Evolutionary conservation across 768 basidiomycete species (phyloP).

Genomic region (Termitomyces sp.): DNA sequence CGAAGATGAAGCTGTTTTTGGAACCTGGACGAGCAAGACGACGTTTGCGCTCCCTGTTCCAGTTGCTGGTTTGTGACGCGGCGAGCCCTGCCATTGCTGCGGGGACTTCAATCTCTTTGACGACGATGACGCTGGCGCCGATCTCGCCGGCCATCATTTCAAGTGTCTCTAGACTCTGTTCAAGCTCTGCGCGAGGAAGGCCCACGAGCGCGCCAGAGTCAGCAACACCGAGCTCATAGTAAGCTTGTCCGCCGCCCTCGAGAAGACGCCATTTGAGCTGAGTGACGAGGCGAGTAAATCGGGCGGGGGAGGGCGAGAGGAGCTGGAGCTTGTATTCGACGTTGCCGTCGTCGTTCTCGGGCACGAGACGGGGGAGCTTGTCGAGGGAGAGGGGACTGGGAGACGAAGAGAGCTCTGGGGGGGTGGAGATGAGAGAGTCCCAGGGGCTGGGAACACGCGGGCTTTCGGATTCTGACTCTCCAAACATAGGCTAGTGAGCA

Average conservation of each 20-base stretch:
- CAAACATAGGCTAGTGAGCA: constrained; percentile 58
- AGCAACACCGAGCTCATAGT: constrained; percentile 80
- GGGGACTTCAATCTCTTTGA: constrained; percentile 84
- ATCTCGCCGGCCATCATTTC: constrained; percentile 95
- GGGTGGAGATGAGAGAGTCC: constrained; percentile 67
- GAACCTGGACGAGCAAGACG: constrained; percentile 22
- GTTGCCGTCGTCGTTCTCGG: constrained; percentile 83
- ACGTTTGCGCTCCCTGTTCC: constrained; percentile 35
- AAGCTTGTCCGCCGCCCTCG: constrained; percentile 80
- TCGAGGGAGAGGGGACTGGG: constrained; percentile 29
- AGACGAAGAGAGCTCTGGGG: constrained; percentile 36
- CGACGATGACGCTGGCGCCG: constrained; percentile 86
- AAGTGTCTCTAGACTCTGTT: constrained; percentile 79
- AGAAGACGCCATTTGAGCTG: constrained; percentile 94
- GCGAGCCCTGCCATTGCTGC: constrained; percentile 42
- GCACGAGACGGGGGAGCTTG: constrained; percentile 62
- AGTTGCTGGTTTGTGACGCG: constrained; percentile 31
- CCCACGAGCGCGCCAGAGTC: constrained; percentile 89
- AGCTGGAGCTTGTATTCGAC: constrained; percentile 95
- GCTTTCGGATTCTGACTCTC: constrained; percentile 79
- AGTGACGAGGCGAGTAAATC: constrained; percentile 83
- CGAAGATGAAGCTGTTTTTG: constrained; percentile 20
- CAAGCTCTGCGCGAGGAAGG: constrained; percentile 67
- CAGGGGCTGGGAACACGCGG: constrained; percentile 79
- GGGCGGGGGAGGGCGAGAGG: constrained; percentile 68